Percentiles rank a stretch among this genome's conserved stretches.
These are phyloP conservation scores for Eugenia klotzschiana DNA, from an alignment of 441 rosid species.

Conservation along the genomic window DNA sequence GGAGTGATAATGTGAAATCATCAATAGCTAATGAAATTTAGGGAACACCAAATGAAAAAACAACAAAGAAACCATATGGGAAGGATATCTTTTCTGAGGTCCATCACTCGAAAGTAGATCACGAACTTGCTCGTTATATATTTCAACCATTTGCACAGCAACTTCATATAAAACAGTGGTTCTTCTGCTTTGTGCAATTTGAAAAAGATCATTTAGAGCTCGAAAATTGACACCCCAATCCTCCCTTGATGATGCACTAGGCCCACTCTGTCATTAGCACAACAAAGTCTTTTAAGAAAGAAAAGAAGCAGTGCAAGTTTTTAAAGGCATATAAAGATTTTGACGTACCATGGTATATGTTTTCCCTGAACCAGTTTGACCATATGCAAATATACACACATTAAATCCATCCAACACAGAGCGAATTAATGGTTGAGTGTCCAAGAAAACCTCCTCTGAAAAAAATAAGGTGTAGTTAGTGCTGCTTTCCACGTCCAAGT, in stretches of 20 bases:
- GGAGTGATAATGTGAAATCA: not conserved
- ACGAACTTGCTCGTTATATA: conserved; percentile 87
- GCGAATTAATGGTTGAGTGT: conserved; percentile 69
- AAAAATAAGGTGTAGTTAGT: not conserved
- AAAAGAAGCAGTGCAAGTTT: not conserved
- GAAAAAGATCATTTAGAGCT: conserved; percentile 84
- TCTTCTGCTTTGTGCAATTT: conserved; percentile 48
- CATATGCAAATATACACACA: conserved; percentile 92
- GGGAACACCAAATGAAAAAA: not conserved
- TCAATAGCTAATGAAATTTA: not conserved
- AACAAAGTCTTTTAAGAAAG: not conserved
- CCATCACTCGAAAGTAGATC: conserved; percentile 56
- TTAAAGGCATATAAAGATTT: not conserved
- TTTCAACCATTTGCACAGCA: conserved; percentile 88
- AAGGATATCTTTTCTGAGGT: conserved; percentile 83
- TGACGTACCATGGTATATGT: conserved; percentile 81
- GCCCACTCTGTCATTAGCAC: conserved; percentile 53
- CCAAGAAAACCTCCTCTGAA: conserved; percentile 80
- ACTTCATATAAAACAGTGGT: conserved; percentile 48
- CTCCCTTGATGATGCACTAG: conserved; percentile 52
- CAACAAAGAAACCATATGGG: not conserved
- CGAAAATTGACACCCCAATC: conserved; percentile 94
- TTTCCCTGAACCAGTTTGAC: conserved; percentile 95
- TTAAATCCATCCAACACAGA: conserved; percentile 82
- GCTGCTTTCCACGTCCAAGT: not conserved